A percentile compares a stretch with the other conserved stretches of the same genome.
phyloP scores from a whole-genome alignment of 179 eudicot species.

The Silene noctiflora region DNA sequence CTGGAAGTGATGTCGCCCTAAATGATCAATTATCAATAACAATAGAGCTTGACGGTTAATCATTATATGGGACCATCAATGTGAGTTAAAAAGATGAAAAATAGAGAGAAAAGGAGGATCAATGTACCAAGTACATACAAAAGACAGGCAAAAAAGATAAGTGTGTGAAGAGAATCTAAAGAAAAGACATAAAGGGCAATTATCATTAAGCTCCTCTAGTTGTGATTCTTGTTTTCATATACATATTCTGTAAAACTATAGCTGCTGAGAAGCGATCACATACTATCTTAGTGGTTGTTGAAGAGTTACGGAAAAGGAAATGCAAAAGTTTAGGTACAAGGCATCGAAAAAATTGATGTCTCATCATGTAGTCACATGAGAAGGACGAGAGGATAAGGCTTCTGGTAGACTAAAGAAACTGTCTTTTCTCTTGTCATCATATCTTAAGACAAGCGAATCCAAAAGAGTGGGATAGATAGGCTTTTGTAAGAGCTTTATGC shows the following conservation, averaged over 20 bases:
- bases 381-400: neutral
- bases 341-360: neutral
- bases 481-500: slow-evolving; percentile 5
- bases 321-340: neutral
- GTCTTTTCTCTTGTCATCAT: neutral
- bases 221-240: neutral
- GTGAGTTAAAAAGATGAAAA: too few species aligned
- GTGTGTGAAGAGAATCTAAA: neutral
- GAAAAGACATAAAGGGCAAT: neutral
- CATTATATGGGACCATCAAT: too few species aligned
- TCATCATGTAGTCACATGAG: neutral
- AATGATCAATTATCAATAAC: neutral
- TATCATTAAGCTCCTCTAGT: neutral
- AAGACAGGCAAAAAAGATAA: neutral
- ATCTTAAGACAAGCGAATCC: neutral
- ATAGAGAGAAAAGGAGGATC: neutral
- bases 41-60: too few species aligned
- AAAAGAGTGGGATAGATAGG: too few species aligned
- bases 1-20: neutral
- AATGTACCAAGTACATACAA: neutral
- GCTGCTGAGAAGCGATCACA: too few species aligned
- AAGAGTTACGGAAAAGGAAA: neutral
- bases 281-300: too few species aligned
- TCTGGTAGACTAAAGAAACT: neutral
- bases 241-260: neutral